Evolutionary conservation across 108 stramenopile species (phyloP).

Genomic region (Schizochytrium sp.): DNA sequence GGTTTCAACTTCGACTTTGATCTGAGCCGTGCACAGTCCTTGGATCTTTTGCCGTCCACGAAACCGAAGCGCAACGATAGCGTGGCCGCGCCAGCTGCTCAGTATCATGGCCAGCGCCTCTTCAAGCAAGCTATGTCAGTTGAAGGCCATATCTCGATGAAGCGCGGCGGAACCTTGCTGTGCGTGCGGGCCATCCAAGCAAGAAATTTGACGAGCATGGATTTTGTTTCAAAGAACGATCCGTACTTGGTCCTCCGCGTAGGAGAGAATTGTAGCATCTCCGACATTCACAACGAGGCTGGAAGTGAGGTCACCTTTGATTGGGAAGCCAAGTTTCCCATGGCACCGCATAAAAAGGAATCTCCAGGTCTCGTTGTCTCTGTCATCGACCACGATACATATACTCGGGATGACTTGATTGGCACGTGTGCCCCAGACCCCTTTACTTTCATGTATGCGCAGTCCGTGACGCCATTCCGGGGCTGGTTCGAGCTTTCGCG

Average conservation of each 20-base stretch:
- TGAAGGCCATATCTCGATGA: background rate
- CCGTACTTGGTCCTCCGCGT: background rate
- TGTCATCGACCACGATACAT: background rate
- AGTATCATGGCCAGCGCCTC: background rate
- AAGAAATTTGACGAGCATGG: background rate
- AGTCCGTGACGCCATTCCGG: background rate
- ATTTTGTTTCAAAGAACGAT: background rate
- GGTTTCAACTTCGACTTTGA: too few relatives aligned
- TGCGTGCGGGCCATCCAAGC: background rate
- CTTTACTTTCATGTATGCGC: background rate
- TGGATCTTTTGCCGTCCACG: too few relatives aligned
- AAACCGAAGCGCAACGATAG: background rate
- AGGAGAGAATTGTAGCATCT: background rate
- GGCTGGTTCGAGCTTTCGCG: background rate
- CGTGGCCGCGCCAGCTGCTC: background rate
- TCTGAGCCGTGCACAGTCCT: too few relatives aligned
- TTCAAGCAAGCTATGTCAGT: background rate
- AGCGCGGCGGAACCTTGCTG: background rate
- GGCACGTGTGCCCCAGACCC: background rate
- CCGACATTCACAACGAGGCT: background rate
- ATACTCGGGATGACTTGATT: background rate
- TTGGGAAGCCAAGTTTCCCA: background rate
- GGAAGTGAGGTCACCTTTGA: background rate
- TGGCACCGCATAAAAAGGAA: background rate
- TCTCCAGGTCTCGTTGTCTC: background rate